Evolutionary conservation across 768 basidiomycete genomes (phyloP).

Genomic region (Psilocybe sp.): DNA sequence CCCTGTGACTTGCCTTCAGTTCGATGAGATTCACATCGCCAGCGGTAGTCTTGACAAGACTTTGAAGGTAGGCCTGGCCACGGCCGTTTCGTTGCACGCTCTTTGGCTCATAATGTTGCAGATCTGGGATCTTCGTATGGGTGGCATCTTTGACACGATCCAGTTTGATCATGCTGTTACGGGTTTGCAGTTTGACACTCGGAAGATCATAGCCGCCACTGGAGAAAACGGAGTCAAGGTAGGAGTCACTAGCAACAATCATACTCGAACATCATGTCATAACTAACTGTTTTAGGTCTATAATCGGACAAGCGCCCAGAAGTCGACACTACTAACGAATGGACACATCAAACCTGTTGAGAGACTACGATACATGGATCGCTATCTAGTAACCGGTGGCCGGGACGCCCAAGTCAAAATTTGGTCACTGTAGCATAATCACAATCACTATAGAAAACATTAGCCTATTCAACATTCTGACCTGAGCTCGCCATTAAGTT

Average conservation of each 20-base stretch:
- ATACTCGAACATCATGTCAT: constrained; percentile 1
- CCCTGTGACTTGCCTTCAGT: constrained; percentile 92
- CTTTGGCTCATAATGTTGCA: constrained; percentile 24
- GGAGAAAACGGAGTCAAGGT: constrained; percentile 95
- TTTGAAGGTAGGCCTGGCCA: constrained; percentile 59
- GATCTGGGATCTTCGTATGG: constrained; percentile 97
- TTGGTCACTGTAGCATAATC: constrained; percentile 72
- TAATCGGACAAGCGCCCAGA: constrained; percentile 91
- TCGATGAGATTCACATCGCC: constrained; percentile 92
- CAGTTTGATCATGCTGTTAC: constrained; percentile 91
- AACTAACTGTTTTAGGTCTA: constrained; percentile 60
- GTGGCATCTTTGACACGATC: constrained; percentile 84
- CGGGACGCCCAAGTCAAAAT: constrained; percentile 86
- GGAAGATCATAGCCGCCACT: constrained; percentile 89
- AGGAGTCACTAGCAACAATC: constrained; percentile 8
- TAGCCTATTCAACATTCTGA: too few species aligned
- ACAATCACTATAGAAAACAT: constrained; percentile 2
- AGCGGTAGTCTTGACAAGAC: constrained; percentile 94
- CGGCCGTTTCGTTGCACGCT: neutral
- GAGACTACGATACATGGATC: constrained; percentile 91
- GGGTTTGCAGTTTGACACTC: constrained; percentile 88
- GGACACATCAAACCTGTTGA: constrained; percentile 93
- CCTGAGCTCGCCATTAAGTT: too few species aligned
- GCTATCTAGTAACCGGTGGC: constrained; percentile 88
- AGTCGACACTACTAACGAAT: constrained; percentile 80